These are phyloP conservation scores for Spongospora subterranea DNA, from an alignment of 208 protist genomes.

Conservation along the genomic window DNA sequence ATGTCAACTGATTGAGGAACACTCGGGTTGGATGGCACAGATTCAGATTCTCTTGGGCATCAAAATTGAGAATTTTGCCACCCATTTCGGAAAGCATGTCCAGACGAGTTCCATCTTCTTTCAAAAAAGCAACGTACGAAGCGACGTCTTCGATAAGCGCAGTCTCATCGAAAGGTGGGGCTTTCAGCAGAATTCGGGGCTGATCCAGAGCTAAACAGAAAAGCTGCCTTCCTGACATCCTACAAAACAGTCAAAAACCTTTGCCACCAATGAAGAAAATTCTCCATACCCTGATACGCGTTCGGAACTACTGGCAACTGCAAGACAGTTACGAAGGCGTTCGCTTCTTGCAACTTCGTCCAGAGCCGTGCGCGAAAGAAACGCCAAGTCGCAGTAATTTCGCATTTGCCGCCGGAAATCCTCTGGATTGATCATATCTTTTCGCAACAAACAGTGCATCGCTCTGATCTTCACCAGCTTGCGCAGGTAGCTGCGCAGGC, in stretches of 20 bases:
- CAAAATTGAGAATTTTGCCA: background rate
- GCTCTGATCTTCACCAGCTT: background rate
- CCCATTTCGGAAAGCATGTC: background rate
- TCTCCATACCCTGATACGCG: background rate
- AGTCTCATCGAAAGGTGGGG: background rate
- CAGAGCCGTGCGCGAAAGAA: background rate
- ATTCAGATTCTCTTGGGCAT: background rate
- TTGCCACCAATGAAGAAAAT: background rate
- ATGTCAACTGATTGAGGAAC: background rate
- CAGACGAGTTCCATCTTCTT: background rate
- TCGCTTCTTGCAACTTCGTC: background rate
- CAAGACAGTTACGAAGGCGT: background rate
- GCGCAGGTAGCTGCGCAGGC: conserved; percentile 4
- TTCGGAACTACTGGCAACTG: background rate
- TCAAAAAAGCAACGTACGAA: background rate
- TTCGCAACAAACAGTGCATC: conserved; percentile 4
- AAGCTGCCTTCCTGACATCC: conserved; percentile 9
- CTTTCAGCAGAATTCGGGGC: background rate
- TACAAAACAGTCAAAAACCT: background rate
- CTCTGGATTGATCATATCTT: background rate
- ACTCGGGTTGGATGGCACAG: conserved; percentile 17
- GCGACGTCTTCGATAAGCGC: background rate
- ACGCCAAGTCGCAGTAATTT: conserved; percentile 11
- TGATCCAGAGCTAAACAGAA: conserved; percentile 11
- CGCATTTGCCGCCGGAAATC: background rate